Evolutionary conservation across 2,329 filamentous ascomycete genomes (phyloP).

Genomic region (Nothophaeocryptopus gaeumannii): DNA sequence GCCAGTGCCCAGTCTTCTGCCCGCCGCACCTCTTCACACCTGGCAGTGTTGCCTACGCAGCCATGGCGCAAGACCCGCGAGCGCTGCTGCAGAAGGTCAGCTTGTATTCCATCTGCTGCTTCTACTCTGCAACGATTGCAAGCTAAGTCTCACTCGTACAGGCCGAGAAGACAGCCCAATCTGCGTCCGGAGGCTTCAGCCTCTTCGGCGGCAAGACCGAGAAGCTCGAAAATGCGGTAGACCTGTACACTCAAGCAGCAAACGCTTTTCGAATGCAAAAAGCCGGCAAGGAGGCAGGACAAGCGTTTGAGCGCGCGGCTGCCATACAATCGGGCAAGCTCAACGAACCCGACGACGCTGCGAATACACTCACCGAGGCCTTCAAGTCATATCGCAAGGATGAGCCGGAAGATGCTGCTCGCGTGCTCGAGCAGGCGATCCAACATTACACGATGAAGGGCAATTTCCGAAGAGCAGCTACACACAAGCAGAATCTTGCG

Average conservation of each 20-base stretch:
- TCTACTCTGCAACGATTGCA: constrained; percentile 16
- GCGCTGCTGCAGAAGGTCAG: constrained; percentile 73
- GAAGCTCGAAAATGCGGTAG: constrained; percentile 85
- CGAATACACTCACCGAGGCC: constrained; percentile 82
- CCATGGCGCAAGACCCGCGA: constrained; percentile 74
- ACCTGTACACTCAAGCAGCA: constrained; percentile 81
- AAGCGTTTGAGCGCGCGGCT: constrained; percentile 82
- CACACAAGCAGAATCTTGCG: constrained; percentile 83
- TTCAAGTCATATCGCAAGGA: constrained; percentile 93
- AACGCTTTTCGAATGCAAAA: constrained; percentile 90
- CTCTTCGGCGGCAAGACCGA: constrained; percentile 84
- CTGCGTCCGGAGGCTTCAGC: constrained; percentile 77
- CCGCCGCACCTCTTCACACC: neutral
- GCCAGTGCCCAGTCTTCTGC: neutral
- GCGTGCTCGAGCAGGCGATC: constrained; percentile 76
- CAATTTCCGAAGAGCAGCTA: constrained; percentile 86
- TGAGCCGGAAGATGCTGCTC: constrained; percentile 75
- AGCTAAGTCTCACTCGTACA: constrained; percentile 38
- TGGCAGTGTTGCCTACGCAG: too few species aligned
- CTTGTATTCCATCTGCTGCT: neutral
- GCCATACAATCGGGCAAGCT: constrained; percentile 74
- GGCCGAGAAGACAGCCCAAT: constrained; percentile 80
- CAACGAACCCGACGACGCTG: constrained; percentile 88
- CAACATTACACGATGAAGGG: constrained; percentile 83
- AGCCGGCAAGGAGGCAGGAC: constrained; percentile 78